Evolutionary conservation across 1,284 basidiomycete species (phyloP), one percentile per base, ranked within the genome.

Genomic region (Chondrostereum purpureum): DNA sequence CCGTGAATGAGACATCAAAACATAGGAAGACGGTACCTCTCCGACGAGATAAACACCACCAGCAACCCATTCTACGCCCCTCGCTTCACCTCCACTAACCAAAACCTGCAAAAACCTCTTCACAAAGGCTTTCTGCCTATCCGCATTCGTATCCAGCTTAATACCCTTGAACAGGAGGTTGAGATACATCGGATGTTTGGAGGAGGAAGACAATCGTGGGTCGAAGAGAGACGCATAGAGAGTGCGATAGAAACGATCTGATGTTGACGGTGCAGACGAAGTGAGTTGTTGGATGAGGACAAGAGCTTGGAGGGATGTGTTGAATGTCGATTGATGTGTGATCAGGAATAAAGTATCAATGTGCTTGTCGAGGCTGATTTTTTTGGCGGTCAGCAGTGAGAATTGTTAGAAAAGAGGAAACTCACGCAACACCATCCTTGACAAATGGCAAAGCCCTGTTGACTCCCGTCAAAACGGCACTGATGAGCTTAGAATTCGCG

Each of bases 181-280:
- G 53, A 99, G 78, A 64, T 97, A 99, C 85, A 99, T 91, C 5
- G 94, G 92, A 63, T 98, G 93, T 62, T 99, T 98, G 21, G 88
- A 90, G 13, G 92, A 92, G 1, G 75, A 74, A 13, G 83, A 74
- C 4, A 99, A 74, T 10, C 96, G 83, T 0, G 73, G 69, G 58
- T 99, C 95, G 27, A 88, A 78, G 4, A 99, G 70, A 1, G 92
- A 94, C 21, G 85, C 80, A 60, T 99, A 99, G 0, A 99, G 70
- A 0, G 91, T 83, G 39, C 92, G 82, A 68, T 93, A 97, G 69
- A 92, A 99, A 24, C 96, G 78, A 55, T 92, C 83, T 13, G 75
- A 68, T 12, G 63, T 61, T 16, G 70, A 62, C 1, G 68, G 59
- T 13, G 62, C 53, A 21, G 66, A 51, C 2, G 66, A 57, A 0